These are phyloP conservation scores for Cladosporium sp. DNA, from an alignment of 2,329 filamentous ascomycete genomes.

Conservation along the genomic window DNA sequence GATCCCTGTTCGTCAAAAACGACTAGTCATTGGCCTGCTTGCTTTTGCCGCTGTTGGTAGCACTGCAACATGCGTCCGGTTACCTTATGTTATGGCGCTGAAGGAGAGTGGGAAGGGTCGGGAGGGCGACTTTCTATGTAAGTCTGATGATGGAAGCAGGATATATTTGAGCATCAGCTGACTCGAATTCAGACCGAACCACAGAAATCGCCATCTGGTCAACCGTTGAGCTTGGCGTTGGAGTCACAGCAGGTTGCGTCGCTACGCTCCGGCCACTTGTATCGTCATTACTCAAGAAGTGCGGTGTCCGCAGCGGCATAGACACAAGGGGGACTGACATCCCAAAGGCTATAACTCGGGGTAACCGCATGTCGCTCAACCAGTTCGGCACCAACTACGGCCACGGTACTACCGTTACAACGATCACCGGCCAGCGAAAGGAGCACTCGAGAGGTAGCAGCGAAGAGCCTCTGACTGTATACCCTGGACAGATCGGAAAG, in stretches of 20 bases:
- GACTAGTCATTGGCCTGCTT: constrained; percentile 43
- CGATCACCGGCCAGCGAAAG: constrained; percentile 7
- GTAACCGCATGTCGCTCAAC: constrained; percentile 18
- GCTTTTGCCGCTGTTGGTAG: constrained; percentile 53
- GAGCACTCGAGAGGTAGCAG: constrained; percentile 16
- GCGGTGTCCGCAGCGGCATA: constrained; percentile 14
- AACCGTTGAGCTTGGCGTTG: constrained; percentile 39
- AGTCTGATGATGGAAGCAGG: constrained; percentile 19
- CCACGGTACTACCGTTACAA: constrained; percentile 17
- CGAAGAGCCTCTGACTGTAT: constrained; percentile 13
- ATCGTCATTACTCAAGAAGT: neutral
- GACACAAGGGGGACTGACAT: constrained; percentile 14
- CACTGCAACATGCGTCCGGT: constrained; percentile 51
- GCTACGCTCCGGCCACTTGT: constrained; percentile 54
- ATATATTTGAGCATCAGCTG: constrained; percentile 21
- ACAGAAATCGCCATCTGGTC: constrained; percentile 43
- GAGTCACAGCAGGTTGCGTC: constrained; percentile 47
- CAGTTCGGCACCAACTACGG: constrained; percentile 8
- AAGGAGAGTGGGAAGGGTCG: constrained; percentile 36
- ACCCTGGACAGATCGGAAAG: constrained; percentile 19
- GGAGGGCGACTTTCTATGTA: constrained; percentile 47
- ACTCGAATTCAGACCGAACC: constrained; percentile 39
- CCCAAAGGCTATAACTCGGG: constrained; percentile 14
- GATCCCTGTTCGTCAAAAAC: constrained; percentile 43
- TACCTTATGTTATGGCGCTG: constrained; percentile 46